Evolutionary conservation across 495 filamentous ascomycete genomes (phyloP), one percentile per base, ranked within the genome.

Genomic region (Xylaria palmicola): DNA sequence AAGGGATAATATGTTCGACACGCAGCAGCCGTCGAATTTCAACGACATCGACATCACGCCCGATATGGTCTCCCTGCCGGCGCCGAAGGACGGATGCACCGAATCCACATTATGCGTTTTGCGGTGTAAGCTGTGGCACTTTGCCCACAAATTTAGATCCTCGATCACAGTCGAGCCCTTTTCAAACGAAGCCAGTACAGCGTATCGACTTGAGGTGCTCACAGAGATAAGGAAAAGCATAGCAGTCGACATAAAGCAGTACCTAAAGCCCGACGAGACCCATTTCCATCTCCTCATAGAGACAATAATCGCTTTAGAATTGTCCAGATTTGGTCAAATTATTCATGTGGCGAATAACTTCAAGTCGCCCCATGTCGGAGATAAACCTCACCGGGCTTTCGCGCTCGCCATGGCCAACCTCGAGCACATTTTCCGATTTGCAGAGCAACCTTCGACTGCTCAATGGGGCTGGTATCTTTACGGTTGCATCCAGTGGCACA

Each of bases 71-170:
- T 20, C 15, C 5, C 34, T 54, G 3, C 58, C 58, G 9, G 34
- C n/a, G 20, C 6, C 45, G 17, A 61, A 13, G 30, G 15, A 56
- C 1, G 47, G n/a, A 22, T 52, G 32, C 34, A 61, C 58, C n/a
- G 58, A 61, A 9, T 41, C 36, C 3, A 53, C 48, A 6, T n/a
- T 61, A 17, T 55, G 58, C 36, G n/a, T 53, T n/a, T 36, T 61
- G 26, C 48, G 48, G 2, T 61, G 47, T 43, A 40, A 41, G 26
- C 17, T 54, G 13, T 61, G 58, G 58, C n/a, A 34, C 8, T 52
- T 61, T 20, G 37, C 24, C 4, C 56, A 44, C 20, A 29, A 7
- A 36, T 51, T 51, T 34, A 51, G 48, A 6, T 20, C 41, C 44
- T 20, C 45, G 3, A 49, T 39, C 27, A 15, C 44, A 12, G 17